A percentile compares a stretch with the other conserved stretches of the same genome.
Evolutionary conservation across 2,329 filamentous ascomycete species (phyloP).

Genomic region (Berkeleyomyces basicola): DNA sequence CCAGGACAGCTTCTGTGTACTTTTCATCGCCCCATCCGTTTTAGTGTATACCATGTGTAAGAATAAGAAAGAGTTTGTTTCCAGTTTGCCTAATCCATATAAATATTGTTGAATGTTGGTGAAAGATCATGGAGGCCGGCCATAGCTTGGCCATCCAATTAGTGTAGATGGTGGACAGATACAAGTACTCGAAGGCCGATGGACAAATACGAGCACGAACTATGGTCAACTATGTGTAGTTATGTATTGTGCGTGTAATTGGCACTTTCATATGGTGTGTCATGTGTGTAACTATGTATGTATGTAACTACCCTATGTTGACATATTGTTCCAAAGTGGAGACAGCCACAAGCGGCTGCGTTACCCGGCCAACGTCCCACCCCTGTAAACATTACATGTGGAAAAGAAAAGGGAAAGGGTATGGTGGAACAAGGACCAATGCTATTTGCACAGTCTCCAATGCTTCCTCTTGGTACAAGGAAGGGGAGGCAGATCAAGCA

Average conservation of each 20-base stretch:
- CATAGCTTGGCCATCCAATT: too few relatives aligned
- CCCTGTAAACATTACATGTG: conserved; percentile 1
- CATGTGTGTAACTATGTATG: background rate
- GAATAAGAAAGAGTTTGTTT: background rate
- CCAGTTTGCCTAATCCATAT: too few relatives aligned
- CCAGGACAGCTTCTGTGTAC: too few relatives aligned
- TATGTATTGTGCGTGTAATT: background rate
- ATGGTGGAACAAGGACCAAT: background rate
- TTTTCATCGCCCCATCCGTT: too few relatives aligned
- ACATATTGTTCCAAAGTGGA: background rate
- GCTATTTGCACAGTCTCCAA: background rate
- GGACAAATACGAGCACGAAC: too few relatives aligned
- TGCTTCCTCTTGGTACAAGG: background rate
- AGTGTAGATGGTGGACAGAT: too few relatives aligned
- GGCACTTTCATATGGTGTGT: background rate
- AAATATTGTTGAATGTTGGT: too few relatives aligned
- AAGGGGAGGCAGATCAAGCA: background rate
- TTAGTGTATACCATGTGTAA: background rate
- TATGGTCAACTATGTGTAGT: too few relatives aligned
- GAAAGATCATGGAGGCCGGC: too few relatives aligned
- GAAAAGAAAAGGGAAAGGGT: background rate
- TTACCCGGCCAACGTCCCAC: conserved; percentile 7
- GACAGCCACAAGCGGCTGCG: background rate
- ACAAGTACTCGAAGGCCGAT: too few relatives aligned
- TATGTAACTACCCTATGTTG: background rate